Evolutionary conservation across 352 stramenopile species (phyloP).

Genomic region (Phytophthora idaei): DNA sequence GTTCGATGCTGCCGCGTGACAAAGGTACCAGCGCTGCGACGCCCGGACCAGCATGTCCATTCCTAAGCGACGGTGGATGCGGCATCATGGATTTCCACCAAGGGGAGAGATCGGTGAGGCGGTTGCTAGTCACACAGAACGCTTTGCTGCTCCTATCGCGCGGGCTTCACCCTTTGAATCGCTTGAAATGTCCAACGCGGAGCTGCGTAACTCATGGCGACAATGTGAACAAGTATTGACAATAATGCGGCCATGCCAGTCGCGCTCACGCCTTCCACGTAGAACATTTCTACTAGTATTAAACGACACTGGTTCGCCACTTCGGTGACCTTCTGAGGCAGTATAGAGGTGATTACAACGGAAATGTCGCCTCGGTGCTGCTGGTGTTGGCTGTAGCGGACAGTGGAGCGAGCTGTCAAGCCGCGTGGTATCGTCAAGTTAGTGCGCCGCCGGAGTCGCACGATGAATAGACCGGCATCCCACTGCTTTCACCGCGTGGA

Average conservation of each 20-base stretch:
- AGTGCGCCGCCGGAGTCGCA: conserved; percentile 6
- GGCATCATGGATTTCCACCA: too few relatives aligned
- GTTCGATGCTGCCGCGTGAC: conserved; percentile 2
- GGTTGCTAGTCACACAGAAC: conserved; percentile 3
- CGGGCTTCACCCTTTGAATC: neutral
- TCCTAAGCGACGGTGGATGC: too few relatives aligned
- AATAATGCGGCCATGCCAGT: neutral
- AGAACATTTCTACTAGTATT: too few relatives aligned
- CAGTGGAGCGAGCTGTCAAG: conserved; percentile 3
- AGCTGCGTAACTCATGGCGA: conserved; percentile 5
- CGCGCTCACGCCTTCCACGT: too few relatives aligned
- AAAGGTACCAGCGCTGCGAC: conserved; percentile 2
- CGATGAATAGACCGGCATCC: conserved; percentile 12
- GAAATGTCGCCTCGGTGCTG: conserved; percentile 3
- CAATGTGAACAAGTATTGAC: neutral
- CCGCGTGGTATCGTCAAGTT: conserved; percentile 2
- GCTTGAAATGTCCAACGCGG: conserved; percentile 9
- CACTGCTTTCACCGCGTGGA: conserved; percentile 22
- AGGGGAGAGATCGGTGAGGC: neutral
- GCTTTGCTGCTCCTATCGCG: neutral
- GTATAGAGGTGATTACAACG: neutral
- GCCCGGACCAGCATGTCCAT: neutral
- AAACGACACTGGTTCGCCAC: neutral
- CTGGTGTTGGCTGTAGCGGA: neutral
- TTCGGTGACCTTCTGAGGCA: neutral